Conservation (phyloP, 345 rosid species). For the Boechera stricta region DNA sequence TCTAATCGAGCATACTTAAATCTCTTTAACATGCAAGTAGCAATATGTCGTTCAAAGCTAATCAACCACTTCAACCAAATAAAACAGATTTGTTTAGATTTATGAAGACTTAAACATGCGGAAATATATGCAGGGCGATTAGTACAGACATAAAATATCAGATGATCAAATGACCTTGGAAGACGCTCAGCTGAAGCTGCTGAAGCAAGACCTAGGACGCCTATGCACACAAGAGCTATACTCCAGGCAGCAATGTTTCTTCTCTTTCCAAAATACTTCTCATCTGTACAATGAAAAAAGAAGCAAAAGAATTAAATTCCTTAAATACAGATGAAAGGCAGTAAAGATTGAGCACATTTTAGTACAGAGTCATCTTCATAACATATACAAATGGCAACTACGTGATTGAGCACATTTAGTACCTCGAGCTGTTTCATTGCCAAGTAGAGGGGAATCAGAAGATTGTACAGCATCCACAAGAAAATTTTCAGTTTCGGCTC, state of each 20-base stretch:
- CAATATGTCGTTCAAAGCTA: background rate
- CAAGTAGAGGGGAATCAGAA: constrained; percentile 48
- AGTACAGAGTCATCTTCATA: constrained; percentile 33
- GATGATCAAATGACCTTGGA: constrained; percentile 53
- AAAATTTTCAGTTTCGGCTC: constrained; percentile 35
- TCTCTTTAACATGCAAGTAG: constrained; percentile 6
- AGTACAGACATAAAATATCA: constrained; percentile 4
- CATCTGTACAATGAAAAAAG: constrained; percentile 41
- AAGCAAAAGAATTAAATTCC: background rate
- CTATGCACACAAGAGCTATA: constrained; percentile 57
- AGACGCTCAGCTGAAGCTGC: constrained; percentile 59
- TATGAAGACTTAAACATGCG: background rate
- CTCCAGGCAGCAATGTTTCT: constrained; percentile 69
- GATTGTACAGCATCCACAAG: constrained; percentile 44
- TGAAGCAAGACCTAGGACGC: constrained; percentile 59
- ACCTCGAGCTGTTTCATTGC: constrained; percentile 51
- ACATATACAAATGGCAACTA: constrained; percentile 5
- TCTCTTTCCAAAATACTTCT: constrained; percentile 49
- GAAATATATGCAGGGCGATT: background rate
- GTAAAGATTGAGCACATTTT: constrained; percentile 19
- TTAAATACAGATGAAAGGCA: constrained; percentile 1
- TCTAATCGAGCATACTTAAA: constrained; percentile 5
- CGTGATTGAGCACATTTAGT: constrained; percentile 29
- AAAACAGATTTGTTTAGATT: constrained; percentile 2
- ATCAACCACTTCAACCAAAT: constrained; percentile 13